Evolutionary conservation across 805 yeast genomes (phyloP).

Genomic region (Debaryomyces hansenii): DNA sequence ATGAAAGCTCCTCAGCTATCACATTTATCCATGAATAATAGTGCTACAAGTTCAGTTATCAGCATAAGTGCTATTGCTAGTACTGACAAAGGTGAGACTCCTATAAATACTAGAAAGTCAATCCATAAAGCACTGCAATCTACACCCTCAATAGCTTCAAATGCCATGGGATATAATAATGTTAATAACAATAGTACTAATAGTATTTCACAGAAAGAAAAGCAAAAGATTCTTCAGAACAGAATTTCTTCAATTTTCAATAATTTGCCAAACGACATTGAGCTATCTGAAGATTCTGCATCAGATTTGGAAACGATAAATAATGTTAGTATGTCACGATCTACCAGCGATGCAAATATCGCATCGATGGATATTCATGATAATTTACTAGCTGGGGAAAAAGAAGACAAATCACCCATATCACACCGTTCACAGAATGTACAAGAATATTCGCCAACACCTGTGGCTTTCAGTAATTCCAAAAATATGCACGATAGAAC

Average conservation of each 20-base stretch:
- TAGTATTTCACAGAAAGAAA: constrained; percentile 3
- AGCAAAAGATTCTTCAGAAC: constrained; percentile 23
- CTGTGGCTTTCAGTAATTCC: constrained; percentile 26
- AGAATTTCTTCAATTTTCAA: constrained; percentile 41
- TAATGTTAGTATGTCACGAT: constrained; percentile 11
- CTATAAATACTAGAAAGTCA: neutral
- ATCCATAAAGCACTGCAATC: neutral
- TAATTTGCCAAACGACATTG: constrained; percentile 48
- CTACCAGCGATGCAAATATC: constrained; percentile 7
- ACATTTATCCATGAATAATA: constrained; percentile 19
- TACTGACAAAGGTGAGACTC: constrained; percentile 10
- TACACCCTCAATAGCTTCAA: neutral
- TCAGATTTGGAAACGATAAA: constrained; percentile 37
- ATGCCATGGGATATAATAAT: neutral
- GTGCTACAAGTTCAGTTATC: constrained; percentile 33
- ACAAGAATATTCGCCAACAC: constrained; percentile 18
- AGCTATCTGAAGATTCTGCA: constrained; percentile 46
- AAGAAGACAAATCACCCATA: constrained; percentile 18
- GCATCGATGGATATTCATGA: neutral
- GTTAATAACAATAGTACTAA: neutral
- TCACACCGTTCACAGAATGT: constrained; percentile 3
- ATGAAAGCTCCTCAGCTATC: constrained; percentile 18
- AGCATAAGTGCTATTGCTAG: constrained; percentile 31
- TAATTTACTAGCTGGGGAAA: constrained; percentile 7
- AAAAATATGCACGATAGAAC: constrained; percentile 14